Evolutionary conservation across 1,284 basidiomycete species (phyloP).

Genomic region (Tremellales sp.): DNA sequence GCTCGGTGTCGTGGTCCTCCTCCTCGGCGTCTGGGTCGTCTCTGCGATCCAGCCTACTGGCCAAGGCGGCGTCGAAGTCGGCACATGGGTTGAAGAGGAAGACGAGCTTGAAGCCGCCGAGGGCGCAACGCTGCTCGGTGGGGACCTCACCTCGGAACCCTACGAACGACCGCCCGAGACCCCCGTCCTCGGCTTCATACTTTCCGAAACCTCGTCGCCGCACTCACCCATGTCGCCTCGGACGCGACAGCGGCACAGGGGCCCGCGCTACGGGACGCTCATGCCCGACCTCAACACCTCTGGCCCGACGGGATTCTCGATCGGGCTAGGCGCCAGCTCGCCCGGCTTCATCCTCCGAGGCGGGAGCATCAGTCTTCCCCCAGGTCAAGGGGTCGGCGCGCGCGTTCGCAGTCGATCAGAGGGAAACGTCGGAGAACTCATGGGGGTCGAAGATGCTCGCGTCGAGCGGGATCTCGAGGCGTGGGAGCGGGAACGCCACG

Average conservation of each 20-base stretch:
- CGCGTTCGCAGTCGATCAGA: conserved; percentile 25
- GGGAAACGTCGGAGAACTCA: too few species aligned
- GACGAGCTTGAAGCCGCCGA: conserved; percentile 26
- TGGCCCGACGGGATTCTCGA: conserved; percentile 44
- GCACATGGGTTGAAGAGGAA: conserved; percentile 48
- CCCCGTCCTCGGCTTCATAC: conserved; percentile 2
- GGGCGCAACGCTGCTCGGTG: conserved; percentile 18
- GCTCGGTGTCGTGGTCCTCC: conserved; percentile 72
- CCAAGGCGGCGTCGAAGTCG: conserved; percentile 46
- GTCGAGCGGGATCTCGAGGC: conserved; percentile 2
- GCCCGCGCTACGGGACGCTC: conserved; percentile 43
- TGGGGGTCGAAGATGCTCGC: conserved; percentile 15
- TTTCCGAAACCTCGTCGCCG: conserved; percentile 6
- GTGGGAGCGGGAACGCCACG: too few species aligned
- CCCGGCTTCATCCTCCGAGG: conserved; percentile 47
- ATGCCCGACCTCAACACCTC: conserved; percentile 41
- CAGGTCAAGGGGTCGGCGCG: background rate
- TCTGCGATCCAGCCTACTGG: conserved; percentile 47
- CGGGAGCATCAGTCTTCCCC: conserved; percentile 20
- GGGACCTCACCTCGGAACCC: conserved; percentile 16
- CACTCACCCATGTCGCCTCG: conserved; percentile 23
- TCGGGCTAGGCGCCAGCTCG: conserved; percentile 48
- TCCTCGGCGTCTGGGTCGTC: conserved; percentile 88
- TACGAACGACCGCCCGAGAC: conserved; percentile 7
- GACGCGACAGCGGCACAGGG: conserved; percentile 9